Base-by-base conservation (phyloP, 768 basidiomycete species). In the Kwoniella dejecticola region DNA sequence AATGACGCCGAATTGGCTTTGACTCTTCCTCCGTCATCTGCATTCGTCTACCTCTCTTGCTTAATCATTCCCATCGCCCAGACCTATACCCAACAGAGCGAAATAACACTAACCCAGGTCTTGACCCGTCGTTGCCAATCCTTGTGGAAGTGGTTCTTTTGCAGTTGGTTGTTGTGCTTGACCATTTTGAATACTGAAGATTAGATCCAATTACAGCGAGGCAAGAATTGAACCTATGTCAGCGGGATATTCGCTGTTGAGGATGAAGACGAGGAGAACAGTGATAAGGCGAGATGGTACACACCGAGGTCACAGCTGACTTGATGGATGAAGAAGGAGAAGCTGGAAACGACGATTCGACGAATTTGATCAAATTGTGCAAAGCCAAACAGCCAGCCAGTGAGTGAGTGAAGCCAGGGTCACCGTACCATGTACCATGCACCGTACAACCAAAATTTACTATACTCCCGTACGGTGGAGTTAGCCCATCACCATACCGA, bases 41-140 rank as follows among this genome's bases (percentile, higher is more conserved):
- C n/a, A 21, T 13, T 26, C 6, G 47, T 7, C 7, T 26, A 13
- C 41, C 5, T 8, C 41, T 42, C 6, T 42, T 42, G 11, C 7
- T 7, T 36, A 36, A 7, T 36, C 33, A 36, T 36, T 36, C 33
- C 42, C 44, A 38, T 15, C 27, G 10, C 40, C 53, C 30, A 50
- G 3, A 7, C 33, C 15, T 36, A 36, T 36, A 36, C 33, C 2
- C 21, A 17, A 15, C n/a, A 23, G 10, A 5, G 19, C 13, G 15
- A 60, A 52, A 13, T 17, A 42, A n/a, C 29, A 69, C 64, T 50
- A 48, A 69, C 64, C 70, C 72, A 71, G 54, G 70, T 69, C 73
- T 71, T 71, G 52, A 70, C 63, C 56, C 76, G 73, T 56, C 73
- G 58, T 82, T 98, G 95, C 94, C 94, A 98, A 81, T 98, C 94